phyloP scores from a whole-genome alignment of 129 eudicot genomes.

The Artemisia argyi region DNA sequence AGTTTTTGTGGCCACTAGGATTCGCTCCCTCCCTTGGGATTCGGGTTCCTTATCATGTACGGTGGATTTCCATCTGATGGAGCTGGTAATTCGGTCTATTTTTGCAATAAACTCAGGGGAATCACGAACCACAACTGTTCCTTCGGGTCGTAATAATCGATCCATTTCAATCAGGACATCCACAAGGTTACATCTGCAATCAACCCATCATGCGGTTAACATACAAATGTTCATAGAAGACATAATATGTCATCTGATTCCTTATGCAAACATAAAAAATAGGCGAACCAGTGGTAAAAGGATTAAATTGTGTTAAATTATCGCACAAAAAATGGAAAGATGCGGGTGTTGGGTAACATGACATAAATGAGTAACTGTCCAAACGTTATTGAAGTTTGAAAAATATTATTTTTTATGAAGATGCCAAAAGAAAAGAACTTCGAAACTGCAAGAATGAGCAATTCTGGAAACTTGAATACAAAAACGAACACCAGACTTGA shows the following conservation, averaged over 20 bases:
- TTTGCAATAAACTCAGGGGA: conserved; percentile 72
- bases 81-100: conserved; percentile 57
- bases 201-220: neutral
- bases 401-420: too few relatives aligned
- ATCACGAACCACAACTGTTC: conserved; percentile 81
- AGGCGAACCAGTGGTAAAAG: too few relatives aligned
- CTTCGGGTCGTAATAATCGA: conserved; percentile 80
- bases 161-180: conserved; percentile 91
- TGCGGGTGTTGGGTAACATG: too few relatives aligned
- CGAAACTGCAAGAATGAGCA: too few relatives aligned
- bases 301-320: too few relatives aligned
- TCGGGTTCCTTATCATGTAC: conserved; percentile 76
- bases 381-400: too few relatives aligned
- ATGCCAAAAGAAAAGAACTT: too few relatives aligned
- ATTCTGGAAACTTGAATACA: neutral
- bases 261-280: too few relatives aligned
- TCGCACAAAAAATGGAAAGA: too few relatives aligned
- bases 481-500: neutral
- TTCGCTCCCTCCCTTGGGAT: conserved; percentile 64
- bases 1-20: conserved; percentile 74
- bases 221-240: too few relatives aligned
- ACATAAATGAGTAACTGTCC: too few relatives aligned
- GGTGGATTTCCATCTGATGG: conserved; percentile 65
- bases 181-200: conserved; percentile 75
- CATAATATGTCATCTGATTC: too few relatives aligned